Evolutionary conservation across 768 basidiomycete species (phyloP), one percentile per base, ranked within the genome.

Genomic region (Clathrus columnatus): DNA sequence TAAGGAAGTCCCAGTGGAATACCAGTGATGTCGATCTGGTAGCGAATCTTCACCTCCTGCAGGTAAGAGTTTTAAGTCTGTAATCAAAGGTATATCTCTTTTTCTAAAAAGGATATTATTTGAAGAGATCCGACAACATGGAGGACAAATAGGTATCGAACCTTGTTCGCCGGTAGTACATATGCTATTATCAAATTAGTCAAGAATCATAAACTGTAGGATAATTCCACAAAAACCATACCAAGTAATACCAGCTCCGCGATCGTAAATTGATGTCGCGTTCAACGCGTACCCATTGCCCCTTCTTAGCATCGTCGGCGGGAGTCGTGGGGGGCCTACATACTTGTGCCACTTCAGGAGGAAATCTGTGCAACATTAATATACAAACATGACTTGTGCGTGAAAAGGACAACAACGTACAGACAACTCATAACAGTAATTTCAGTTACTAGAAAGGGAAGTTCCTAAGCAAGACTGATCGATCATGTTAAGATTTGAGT

Each of bases 201-300:
- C 21, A 43, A 32, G 49, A 44, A 5, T 43, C 3, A 11, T 52
- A n/a, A n/a, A n/a, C n/a, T 44, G 23, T 41, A 51, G 10, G 47
- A 64, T 42, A 57, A 54, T 8, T 32, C 10, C 45, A 0, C 16
- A 28, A 32, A 54, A 62, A 27, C 68, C 80, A 64, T 59, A 90
- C 82, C 63, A 89, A 68, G 62, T 36, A 36, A 36, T 75, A 82
- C 70, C 72, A 85, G 23, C 79, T 66, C 56, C 73, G 84, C 61
- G 65, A 70, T 73, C 77, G 73, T 29, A 73, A 60, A 64, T 93
- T 93, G 29, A 97, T 68, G 70, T 97, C 87, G 45, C 81, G 76
- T 36, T 82, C 82, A 11, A 99, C 85, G 14, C 87, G 81, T 1
- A 95, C 91, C 95, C 95, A 99, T 62, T 85, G 88, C 0, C 87